Percentiles rank a stretch among this genome's conserved stretches.
Evolutionary conservation across 1,284 basidiomycete species (phyloP).

Genomic region (Laetiporus sulphureus): DNA sequence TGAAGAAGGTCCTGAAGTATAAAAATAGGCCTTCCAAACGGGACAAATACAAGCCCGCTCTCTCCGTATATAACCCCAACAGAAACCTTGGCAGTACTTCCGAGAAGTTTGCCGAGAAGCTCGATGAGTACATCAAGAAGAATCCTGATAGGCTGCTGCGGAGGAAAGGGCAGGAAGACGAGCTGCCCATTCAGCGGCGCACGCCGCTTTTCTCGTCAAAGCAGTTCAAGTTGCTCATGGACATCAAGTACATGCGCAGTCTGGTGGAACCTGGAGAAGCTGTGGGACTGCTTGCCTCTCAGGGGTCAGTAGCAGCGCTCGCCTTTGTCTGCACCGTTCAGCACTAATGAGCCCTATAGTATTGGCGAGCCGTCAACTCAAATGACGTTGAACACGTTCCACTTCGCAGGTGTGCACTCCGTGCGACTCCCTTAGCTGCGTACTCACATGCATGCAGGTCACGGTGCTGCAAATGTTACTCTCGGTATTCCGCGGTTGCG

Average conservation of each 20-base stretch:
- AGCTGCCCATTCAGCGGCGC: slow-evolving; percentile 36
- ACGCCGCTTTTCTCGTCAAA: slow-evolving; percentile 45
- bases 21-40: slow-evolving; percentile 46
- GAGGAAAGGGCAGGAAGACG: slow-evolving; percentile 41
- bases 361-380: slow-evolving; percentile 99
- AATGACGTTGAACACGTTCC: slow-evolving; percentile 99
- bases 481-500: slow-evolving; percentile 97
- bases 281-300: slow-evolving; percentile 95
- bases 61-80: slow-evolving; percentile 77
- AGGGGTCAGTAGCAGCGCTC: slow-evolving; percentile 69
- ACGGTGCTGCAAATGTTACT: slow-evolving; percentile 98
- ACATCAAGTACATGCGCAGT: slow-evolving; percentile 88
- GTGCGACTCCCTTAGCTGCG: slow-evolving; percentile 6
- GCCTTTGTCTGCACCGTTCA: slow-evolving; percentile 1
- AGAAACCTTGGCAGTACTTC: slow-evolving; percentile 88
- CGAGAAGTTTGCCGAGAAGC: slow-evolving; percentile 82
- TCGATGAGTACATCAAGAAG: slow-evolving; percentile 76
- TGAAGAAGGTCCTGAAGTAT: slow-evolving; percentile 89
- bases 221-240: slow-evolving; percentile 77
- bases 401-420: slow-evolving; percentile 78
- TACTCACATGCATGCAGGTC: slow-evolving; percentile 47
- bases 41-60: slow-evolving; percentile 61
- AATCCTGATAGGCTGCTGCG: slow-evolving; percentile 77
- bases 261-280: slow-evolving; percentile 97
- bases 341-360: slow-evolving; percentile 36